Conservation (phyloP, 169 alveolate genomes). For the Neospora caninum region DNA sequence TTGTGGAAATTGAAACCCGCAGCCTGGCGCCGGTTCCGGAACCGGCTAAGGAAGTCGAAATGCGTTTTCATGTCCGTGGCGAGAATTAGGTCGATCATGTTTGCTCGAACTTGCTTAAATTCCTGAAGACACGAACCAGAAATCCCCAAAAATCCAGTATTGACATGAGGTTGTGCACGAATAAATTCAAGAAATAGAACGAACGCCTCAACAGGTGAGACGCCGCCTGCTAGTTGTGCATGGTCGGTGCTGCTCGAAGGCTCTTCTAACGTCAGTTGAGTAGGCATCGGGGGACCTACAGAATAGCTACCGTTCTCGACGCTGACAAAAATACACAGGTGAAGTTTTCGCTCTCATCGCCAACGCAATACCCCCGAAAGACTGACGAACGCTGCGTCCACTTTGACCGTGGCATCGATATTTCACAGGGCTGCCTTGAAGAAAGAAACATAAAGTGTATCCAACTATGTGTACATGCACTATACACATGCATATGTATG, state of each 20-base stretch:
- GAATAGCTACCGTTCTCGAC: background rate
- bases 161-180: background rate
- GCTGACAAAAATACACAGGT: background rate
- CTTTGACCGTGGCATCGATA: too few relatives aligned
- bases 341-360: too few relatives aligned
- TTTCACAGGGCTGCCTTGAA: too few relatives aligned
- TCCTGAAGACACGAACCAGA: constrained; percentile 17
- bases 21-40: constrained; percentile 68
- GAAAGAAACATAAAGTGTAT: too few relatives aligned
- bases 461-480: background rate
- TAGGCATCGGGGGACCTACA: too few relatives aligned
- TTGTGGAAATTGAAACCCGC: constrained; percentile 45
- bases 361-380: too few relatives aligned
- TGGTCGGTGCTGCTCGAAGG: too few relatives aligned
- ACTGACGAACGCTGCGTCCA: too few relatives aligned
- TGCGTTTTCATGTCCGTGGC: constrained; percentile 95
- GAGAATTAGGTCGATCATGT: constrained; percentile 79
- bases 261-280: too few relatives aligned
- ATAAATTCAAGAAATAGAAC: too few relatives aligned
- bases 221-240: too few relatives aligned
- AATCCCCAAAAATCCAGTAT: constrained; percentile 12
- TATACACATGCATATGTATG: background rate
- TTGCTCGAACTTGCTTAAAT: constrained; percentile 44
- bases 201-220: too few relatives aligned
- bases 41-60: constrained; percentile 88